Evolutionary conservation across 2,329 filamentous ascomycete species (phyloP).

Genomic region (Aspergillus sp.): DNA sequence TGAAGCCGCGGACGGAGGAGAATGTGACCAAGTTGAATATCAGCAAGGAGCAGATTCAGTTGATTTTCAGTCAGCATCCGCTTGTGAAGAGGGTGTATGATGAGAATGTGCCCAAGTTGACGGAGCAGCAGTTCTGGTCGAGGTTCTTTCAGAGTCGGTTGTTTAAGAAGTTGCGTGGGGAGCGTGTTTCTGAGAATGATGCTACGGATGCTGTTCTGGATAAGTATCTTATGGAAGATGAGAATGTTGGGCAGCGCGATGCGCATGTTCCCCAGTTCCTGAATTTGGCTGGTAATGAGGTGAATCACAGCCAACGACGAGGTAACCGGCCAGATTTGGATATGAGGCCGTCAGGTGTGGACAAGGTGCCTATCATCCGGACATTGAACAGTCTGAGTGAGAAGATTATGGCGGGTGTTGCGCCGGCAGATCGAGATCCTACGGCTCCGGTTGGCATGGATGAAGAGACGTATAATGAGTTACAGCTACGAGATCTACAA

Average conservation of each 20-base stretch:
- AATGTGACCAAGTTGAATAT: conserved; percentile 74
- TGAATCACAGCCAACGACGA: conserved; percentile 78
- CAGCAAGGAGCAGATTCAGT: conserved; percentile 82
- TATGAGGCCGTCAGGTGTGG: conserved; percentile 68
- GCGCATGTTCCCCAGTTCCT: conserved; percentile 79
- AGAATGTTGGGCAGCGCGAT: conserved; percentile 46
- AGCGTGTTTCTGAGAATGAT: conserved; percentile 74
- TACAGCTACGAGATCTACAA: conserved; percentile 73
- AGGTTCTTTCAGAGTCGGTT: conserved; percentile 87
- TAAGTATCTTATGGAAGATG: conserved; percentile 71
- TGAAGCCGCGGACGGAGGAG: conserved; percentile 72
- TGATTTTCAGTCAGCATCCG: conserved; percentile 90
- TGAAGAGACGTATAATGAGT: conserved; percentile 65
- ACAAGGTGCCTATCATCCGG: conserved; percentile 80
- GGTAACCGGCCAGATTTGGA: conserved; percentile 86
- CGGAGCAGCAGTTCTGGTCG: conserved; percentile 80
- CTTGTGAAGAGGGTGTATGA: conserved; percentile 86
- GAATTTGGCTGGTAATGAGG: conserved; percentile 88
- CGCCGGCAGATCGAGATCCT: conserved; percentile 65
- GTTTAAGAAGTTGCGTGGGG: conserved; percentile 84
- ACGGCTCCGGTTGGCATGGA: conserved; percentile 61
- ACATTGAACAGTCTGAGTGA: conserved; percentile 86
- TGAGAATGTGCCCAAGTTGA: conserved; percentile 77
- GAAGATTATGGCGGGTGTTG: conserved; percentile 85
- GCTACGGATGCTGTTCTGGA: conserved; percentile 73